phyloP scores from a whole-genome alignment of 2,329 filamentous ascomycete genomes.

The Sclerotinia subarctica region DNA sequence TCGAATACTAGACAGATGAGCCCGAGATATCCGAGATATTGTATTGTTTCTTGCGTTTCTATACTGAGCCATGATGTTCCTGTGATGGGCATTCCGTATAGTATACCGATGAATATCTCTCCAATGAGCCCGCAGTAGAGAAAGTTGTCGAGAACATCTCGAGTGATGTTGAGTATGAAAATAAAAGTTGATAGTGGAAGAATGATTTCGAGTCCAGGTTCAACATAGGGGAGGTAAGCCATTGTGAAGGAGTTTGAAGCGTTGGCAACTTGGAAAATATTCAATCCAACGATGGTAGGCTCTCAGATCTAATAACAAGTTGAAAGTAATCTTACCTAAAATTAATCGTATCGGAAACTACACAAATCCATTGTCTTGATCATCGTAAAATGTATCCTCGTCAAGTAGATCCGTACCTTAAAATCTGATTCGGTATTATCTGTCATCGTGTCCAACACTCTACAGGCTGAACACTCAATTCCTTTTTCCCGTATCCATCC shows the following conservation, averaged over 20 bases:
- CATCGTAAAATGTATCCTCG: background rate
- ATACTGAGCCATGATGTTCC: constrained; percentile 4
- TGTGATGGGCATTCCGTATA: constrained; percentile 10
- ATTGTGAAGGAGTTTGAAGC: background rate
- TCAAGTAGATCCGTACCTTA: constrained; percentile 1
- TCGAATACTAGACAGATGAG: constrained; percentile 20
- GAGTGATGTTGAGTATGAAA: constrained; percentile 13
- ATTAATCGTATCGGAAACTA: background rate
- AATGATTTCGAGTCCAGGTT: constrained; percentile 11
- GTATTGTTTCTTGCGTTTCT: constrained; percentile 12
- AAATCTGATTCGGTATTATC: background rate
- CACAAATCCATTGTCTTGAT: background rate
- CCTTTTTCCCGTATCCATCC: background rate
- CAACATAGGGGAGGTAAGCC: constrained; percentile 18
- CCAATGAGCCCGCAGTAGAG: constrained; percentile 20
- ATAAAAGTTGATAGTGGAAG: constrained; percentile 12
- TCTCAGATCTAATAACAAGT: background rate
- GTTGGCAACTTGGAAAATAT: background rate
- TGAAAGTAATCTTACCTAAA: background rate
- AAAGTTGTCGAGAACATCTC: constrained; percentile 7
- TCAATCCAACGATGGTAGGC: background rate
- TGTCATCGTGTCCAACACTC: background rate
- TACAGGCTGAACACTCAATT: background rate
- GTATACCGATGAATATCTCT: constrained; percentile 12
- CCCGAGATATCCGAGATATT: constrained; percentile 17